phyloP scores from a whole-genome alignment of 2,329 filamentous ascomycete genomes.

The Epichloe glyceriae region DNA sequence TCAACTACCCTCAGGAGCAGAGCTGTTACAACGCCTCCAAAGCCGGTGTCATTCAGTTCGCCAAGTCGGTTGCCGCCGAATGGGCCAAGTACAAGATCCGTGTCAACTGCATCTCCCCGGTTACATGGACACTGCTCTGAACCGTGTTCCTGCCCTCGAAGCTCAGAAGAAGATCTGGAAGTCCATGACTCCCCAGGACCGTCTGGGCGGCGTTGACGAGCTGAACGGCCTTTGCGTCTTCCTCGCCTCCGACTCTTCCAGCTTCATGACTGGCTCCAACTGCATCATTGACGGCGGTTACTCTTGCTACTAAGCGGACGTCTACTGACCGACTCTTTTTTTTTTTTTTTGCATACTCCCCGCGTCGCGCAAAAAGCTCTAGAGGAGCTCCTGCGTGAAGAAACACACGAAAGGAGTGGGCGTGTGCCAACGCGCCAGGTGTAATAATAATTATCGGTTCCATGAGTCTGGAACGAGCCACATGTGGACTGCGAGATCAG shows the following conservation, averaged over 20 bases:
- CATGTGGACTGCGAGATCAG: not conserved
- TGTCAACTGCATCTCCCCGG: conserved; percentile 74
- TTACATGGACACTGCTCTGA: conserved; percentile 77
- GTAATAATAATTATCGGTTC: not conserved
- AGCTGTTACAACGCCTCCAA: conserved; percentile 76
- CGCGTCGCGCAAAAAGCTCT: not conserved
- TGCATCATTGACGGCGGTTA: conserved; percentile 60
- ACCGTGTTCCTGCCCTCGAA: conserved; percentile 64
- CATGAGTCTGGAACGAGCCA: not conserved
- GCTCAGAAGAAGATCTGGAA: conserved; percentile 76
- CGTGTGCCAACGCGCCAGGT: not conserved
- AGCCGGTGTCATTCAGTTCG: conserved; percentile 65
- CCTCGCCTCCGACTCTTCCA: conserved; percentile 58
- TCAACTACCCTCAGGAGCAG: conserved; percentile 80
- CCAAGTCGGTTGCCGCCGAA: conserved; percentile 70
- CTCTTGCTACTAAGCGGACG: conserved; percentile 40
- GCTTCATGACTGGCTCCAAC: conserved; percentile 69
- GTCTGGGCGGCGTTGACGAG: conserved; percentile 60
- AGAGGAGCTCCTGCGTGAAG: not conserved
- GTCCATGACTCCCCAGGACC: conserved; percentile 57
- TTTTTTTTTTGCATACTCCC: not conserved
- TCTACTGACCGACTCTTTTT: not conserved
- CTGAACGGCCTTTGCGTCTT: conserved; percentile 68
- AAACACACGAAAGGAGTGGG: too few species aligned
- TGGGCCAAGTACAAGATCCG: conserved; percentile 73